Evolutionary conservation across 2,329 filamentous ascomycete genomes (phyloP).

Genomic region (Pseudogymnoascus sp.): DNA sequence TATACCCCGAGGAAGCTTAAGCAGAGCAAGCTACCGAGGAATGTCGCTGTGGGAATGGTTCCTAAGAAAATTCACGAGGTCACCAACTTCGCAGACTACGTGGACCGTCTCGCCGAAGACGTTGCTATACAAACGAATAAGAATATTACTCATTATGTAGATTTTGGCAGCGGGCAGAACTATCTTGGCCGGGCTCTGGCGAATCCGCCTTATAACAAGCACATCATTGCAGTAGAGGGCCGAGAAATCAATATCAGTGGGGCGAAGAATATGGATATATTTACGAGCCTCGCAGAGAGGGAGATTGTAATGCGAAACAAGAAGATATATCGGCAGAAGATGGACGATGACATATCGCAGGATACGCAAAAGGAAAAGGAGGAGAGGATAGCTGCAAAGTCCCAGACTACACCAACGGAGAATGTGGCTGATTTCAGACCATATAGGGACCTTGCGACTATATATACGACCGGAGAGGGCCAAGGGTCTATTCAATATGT

Average conservation of each 20-base stretch:
- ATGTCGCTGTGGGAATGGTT: conserved; percentile 84
- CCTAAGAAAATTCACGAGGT: conserved; percentile 95
- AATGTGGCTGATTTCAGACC: conserved; percentile 41
- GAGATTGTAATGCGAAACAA: conserved; percentile 71
- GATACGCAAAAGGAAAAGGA: conserved; percentile 37
- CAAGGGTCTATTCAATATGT: conserved; percentile 70
- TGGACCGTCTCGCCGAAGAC: conserved; percentile 51
- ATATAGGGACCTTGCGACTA: conserved; percentile 39
- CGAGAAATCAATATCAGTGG: conserved; percentile 77
- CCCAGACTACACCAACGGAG: conserved; percentile 20
- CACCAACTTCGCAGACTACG: conserved; percentile 76
- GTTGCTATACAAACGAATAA: conserved; percentile 49
- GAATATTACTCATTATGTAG: conserved; percentile 75
- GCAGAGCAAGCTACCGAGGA: conserved; percentile 53
- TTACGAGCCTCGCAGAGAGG: conserved; percentile 66
- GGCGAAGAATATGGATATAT: conserved; percentile 75
- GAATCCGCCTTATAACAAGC: conserved; percentile 72
- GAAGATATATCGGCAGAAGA: conserved; percentile 53
- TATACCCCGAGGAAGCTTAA: conserved; percentile 39
- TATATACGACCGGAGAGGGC: conserved; percentile 49
- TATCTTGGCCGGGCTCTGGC: conserved; percentile 86
- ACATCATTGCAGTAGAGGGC: conserved; percentile 86
- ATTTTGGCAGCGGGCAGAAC: conserved; percentile 95
- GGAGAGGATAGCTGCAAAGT: conserved; percentile 32
- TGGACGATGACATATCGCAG: conserved; percentile 26